A percentile compares a stretch with the other conserved stretches of the same genome.
Evolutionary conservation across 805 yeast genomes (phyloP).

Genomic region (Zygotorulaspora florentina): DNA sequence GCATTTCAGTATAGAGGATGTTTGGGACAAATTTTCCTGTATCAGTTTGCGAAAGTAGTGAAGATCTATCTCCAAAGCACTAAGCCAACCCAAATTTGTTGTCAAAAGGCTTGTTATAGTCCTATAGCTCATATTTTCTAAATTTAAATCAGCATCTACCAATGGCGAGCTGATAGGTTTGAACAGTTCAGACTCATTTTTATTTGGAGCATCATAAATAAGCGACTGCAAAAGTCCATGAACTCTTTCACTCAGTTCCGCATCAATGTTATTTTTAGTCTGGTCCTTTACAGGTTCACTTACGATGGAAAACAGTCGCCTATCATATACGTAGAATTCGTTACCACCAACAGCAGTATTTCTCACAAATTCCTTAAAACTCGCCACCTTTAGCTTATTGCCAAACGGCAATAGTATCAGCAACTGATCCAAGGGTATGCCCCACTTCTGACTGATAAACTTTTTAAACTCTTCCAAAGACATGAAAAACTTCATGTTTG

Average conservation of each 20-base stretch:
- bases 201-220: conserved; percentile 3
- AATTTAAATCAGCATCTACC: conserved; percentile 19
- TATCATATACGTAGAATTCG: conserved; percentile 61
- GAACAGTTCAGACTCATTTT: conserved; percentile 16
- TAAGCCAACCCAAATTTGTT: conserved; percentile 49
- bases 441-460: conserved; percentile 40
- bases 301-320: conserved; percentile 46
- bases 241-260: not conserved
- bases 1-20: conserved; percentile 43
- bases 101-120: conserved; percentile 38
- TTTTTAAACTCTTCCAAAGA: conserved; percentile 42
- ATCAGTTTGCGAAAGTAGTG: conserved; percentile 33
- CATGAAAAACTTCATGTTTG: conserved; percentile 39
- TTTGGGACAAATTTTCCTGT: conserved; percentile 32
- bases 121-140: conserved; percentile 15
- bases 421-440: conserved; percentile 39
- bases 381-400: conserved; percentile 44
- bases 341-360: conserved; percentile 35
- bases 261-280: not conserved
- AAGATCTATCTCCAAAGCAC: conserved; percentile 43
- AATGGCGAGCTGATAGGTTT: conserved; percentile 40
- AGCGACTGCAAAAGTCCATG: conserved; percentile 2
- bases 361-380: conserved; percentile 35
- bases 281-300: conserved; percentile 17
- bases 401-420: conserved; percentile 65